These are phyloP conservation scores for Lipomyces lipofer DNA, from an alignment of 805 yeast genomes.

Conservation along the genomic window DNA sequence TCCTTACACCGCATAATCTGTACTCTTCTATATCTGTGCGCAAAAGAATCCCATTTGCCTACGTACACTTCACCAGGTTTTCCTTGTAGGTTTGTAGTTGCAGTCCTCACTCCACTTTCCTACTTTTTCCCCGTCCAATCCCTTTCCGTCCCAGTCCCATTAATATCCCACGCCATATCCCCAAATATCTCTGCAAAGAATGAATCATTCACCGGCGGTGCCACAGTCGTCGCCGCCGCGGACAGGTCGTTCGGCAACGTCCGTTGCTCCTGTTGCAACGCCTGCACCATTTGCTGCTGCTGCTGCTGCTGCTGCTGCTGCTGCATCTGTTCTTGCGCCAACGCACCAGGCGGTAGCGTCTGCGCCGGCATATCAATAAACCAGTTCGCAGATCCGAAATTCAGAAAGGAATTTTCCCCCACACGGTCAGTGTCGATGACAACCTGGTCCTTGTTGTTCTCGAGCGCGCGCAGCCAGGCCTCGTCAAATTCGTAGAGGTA, in stretches of 20 bases:
- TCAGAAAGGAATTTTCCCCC: slow-evolving; percentile 29
- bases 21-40: too few species aligned
- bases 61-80: too few species aligned
- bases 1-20: too few species aligned
- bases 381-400: slow-evolving; percentile 28
- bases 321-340: neutral
- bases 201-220: slow-evolving; percentile 14
- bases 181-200: slow-evolving; percentile 28
- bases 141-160: too few species aligned
- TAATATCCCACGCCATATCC: slow-evolving; percentile 24
- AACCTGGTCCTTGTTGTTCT: slow-evolving; percentile 28
- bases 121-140: too few species aligned
- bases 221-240: neutral
- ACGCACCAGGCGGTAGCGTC: slow-evolving; percentile 1
- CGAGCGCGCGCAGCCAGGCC: slow-evolving; percentile 30
- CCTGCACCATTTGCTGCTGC: slow-evolving; percentile 8
- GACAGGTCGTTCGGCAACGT: neutral
- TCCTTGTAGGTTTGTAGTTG: too few species aligned
- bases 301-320: slow-evolving; percentile 13
- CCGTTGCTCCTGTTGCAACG: neutral
- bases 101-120: too few species aligned
- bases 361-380: slow-evolving; percentile 20
- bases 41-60: too few species aligned
- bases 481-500: slow-evolving; percentile 30
- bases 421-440: slow-evolving; percentile 31